Conservation (phyloP, 495 filamentous ascomycete species). For the Achaetomiella virescens region DNA sequence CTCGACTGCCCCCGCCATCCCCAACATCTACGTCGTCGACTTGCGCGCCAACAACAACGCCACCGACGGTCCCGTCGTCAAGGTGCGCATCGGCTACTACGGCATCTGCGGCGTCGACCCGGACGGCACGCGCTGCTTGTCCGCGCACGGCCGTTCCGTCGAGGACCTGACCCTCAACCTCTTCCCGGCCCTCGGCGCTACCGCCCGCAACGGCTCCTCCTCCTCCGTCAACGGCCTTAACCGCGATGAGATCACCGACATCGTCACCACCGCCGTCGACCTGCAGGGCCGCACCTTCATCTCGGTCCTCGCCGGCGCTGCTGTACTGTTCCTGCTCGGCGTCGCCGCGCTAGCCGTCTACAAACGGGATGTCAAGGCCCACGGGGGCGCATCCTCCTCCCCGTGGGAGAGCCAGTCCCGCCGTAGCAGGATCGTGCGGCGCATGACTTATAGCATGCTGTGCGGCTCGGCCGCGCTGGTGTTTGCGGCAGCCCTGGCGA, state of each 20-base stretch:
- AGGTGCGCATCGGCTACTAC: slow-evolving; percentile 34
- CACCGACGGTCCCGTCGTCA: not conserved
- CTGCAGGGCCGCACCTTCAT: slow-evolving; percentile 23
- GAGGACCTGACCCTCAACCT: slow-evolving; percentile 8
- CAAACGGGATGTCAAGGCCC: slow-evolving; percentile 11
- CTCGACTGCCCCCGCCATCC: slow-evolving; percentile 25
- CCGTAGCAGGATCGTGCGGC: slow-evolving; percentile 18
- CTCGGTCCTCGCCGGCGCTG: slow-evolving; percentile 19
- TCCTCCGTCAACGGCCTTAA: slow-evolving; percentile 1
- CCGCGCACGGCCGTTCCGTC: slow-evolving; percentile 12
- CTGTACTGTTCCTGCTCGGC: slow-evolving; percentile 31
- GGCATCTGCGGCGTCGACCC: slow-evolving; percentile 29
- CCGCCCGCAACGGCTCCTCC: not conserved
- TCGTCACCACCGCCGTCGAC: slow-evolving; percentile 21
- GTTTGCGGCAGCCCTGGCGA: slow-evolving; percentile 25
- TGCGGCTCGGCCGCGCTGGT: slow-evolving; percentile 18
- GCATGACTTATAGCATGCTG: slow-evolving; percentile 20
- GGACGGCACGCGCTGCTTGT: slow-evolving; percentile 17
- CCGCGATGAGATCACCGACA: slow-evolving; percentile 11
- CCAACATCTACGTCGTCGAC: slow-evolving; percentile 27
- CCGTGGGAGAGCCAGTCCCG: slow-evolving; percentile 10
- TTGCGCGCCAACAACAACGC: slow-evolving; percentile 20
- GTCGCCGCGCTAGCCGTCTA: slow-evolving; percentile 15
- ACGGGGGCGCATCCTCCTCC: slow-evolving; percentile 4
- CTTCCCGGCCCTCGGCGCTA: slow-evolving; percentile 6